These are phyloP conservation scores for Astrocystis sublimbata DNA, from an alignment of 495 filamentous ascomycete genomes.

Conservation along the genomic window DNA sequence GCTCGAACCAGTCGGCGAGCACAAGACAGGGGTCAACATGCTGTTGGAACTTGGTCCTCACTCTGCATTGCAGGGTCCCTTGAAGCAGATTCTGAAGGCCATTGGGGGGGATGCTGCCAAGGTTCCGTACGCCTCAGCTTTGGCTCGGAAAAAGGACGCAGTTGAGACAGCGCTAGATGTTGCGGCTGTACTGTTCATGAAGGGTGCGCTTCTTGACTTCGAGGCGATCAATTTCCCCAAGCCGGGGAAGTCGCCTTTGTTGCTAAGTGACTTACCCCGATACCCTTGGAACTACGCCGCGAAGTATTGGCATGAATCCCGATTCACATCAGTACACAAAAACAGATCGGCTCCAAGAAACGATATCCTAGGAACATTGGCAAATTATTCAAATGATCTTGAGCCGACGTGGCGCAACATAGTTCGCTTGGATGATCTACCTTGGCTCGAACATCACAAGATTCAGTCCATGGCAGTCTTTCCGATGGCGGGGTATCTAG, in stretches of 20 bases:
- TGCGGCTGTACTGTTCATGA: conserved; percentile 45
- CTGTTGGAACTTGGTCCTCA: conserved; percentile 69
- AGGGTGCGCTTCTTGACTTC: conserved; percentile 48
- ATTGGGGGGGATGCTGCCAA: conserved; percentile 38
- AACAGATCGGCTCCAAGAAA: conserved; percentile 45
- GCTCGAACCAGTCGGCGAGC: conserved; percentile 34
- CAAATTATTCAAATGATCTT: conserved; percentile 47
- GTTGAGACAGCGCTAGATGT: conserved; percentile 46
- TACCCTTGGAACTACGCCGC: conserved; percentile 55
- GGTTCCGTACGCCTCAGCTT: conserved; percentile 44
- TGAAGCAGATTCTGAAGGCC: conserved; percentile 58
- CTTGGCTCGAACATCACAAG: conserved; percentile 57
- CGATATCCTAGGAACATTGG: conserved; percentile 56
- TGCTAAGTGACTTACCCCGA: conserved; percentile 46
- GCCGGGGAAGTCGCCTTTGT: conserved; percentile 30
- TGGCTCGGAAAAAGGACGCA: conserved; percentile 46
- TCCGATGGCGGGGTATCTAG: conserved; percentile 61
- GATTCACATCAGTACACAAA: conserved; percentile 54
- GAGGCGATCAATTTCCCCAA: conserved; percentile 48
- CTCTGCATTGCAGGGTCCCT: conserved; percentile 59
- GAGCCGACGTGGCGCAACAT: conserved; percentile 58
- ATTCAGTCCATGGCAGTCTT: conserved; percentile 54
- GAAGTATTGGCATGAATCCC: conserved; percentile 55
- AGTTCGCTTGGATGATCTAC: conserved; percentile 49
- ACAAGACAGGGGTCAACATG: conserved; percentile 42